Base-by-base conservation (phyloP, 2,329 filamentous ascomycete genomes). In the Alternaria sp. region DNA sequence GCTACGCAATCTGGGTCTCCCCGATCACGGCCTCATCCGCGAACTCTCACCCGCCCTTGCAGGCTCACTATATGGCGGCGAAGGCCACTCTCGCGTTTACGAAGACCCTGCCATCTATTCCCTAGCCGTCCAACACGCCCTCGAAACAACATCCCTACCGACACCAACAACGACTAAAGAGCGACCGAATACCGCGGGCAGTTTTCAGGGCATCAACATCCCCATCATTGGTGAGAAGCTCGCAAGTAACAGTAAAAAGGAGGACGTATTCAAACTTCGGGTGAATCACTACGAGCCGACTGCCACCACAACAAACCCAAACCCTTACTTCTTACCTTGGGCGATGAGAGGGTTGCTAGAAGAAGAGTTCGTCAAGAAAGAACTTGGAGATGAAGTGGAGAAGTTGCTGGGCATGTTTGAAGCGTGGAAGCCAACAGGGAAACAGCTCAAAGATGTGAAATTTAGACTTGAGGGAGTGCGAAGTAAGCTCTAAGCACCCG, bases 371-470 rank as follows among this genome's bases (percentile, higher is more conserved):
- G 95, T 98, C 23, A 93, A 91, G 78, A 92, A 88, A 21, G 91
- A 96, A 75, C 82, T 97, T 17, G 88, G 88, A 30, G 81, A 85
- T 2, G 96, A 99, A 81, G 93, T 93, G 7, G 87, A 88, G 63
- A 88, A 93, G 74, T 80, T 99, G 54, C 83, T 99, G n/a, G 85
- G 84, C 63, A 89, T 97, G 79, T 99, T 98, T 79, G 94, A 98
- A 77, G 89, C 92, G 57, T 99, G 96, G 96, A 94, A 91, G 75
- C 96, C 96, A 1, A 86, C 85, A 0, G 97, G 90, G 8, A 99
- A 98, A 82, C 92, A 92, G 46, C 82, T 99, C 61, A 97, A 96
- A 81, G 96, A 99, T 80, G 94, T 99, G 50, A 97, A 97, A 80
- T 98, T 96, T 80, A 86, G 96, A 65, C 84, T 99, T 19, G 96